Evolutionary conservation across 768 basidiomycete genomes (phyloP).

Genomic region (Kwoniella europaea): DNA sequence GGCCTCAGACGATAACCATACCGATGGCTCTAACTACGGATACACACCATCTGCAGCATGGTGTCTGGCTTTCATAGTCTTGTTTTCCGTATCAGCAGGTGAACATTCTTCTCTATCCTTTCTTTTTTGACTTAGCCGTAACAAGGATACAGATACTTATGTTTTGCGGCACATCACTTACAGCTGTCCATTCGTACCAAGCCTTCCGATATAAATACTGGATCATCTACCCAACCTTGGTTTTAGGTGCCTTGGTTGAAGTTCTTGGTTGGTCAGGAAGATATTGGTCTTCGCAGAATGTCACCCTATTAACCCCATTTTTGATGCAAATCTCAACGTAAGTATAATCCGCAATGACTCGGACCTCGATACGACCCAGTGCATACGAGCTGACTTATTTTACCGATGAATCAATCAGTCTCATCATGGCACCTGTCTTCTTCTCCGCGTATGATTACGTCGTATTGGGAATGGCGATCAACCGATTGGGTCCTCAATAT

Average conservation of each 20-base stretch:
- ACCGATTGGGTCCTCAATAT: constrained; percentile 30
- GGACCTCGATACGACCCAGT: neutral
- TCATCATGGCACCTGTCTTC: constrained; percentile 54
- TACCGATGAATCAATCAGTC: constrained; percentile 13
- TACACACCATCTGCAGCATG: constrained; percentile 46
- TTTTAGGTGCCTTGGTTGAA: constrained; percentile 49
- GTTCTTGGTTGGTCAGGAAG: constrained; percentile 53
- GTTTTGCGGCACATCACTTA: neutral
- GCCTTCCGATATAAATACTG: constrained; percentile 49
- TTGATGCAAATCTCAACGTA: constrained; percentile 52
- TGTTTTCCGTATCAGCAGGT: constrained; percentile 50
- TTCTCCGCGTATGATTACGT: constrained; percentile 50
- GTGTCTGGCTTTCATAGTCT: constrained; percentile 49
- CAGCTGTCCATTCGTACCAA: constrained; percentile 23
- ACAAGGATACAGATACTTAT: neutral
- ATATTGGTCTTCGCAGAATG: constrained; percentile 47
- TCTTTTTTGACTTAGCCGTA: neutral
- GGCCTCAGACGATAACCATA: constrained; percentile 16
- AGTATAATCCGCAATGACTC: constrained; percentile 11
- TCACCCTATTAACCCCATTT: constrained; percentile 45
- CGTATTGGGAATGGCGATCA: constrained; percentile 46
- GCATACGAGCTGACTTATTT: constrained; percentile 12
- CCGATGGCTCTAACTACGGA: constrained; percentile 41
- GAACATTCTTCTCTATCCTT: constrained; percentile 8
- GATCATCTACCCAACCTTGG: constrained; percentile 53